Evolutionary conservation across 805 yeast genomes (phyloP), one percentile per base, ranked within the genome.

Genomic region (Pichia scutulata): DNA sequence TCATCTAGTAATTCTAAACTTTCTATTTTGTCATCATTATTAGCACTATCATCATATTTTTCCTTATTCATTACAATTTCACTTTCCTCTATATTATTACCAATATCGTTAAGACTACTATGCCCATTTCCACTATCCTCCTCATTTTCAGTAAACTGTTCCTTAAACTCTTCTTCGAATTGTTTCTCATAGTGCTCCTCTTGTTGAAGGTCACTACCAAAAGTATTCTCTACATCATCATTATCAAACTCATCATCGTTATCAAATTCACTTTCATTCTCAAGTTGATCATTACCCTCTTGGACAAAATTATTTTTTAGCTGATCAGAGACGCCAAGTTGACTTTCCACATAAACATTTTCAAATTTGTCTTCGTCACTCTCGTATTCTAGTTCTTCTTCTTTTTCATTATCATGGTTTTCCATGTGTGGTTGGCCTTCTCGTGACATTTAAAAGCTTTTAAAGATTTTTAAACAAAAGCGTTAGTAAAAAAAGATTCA

Each of bases 311-410:
- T 25, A 10, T 39, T 22, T 19, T 39, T 4, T 22, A 14, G 1
- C 7, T 39, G 13, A 14, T 21, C 19, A 16, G n/a, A 6, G 4
- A 36, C 42, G 16, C 36, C 41, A 10, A n/a, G 21, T 24, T 39
- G 47, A 19, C 39, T 45, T 37, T 44, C 51, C 37, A 39, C 23
- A 42, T 50, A 19, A 30, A 42, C 18, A 25, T 37, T 12, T 39
- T 59, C 62, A 43, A 56, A 48, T 23, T 52, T 53, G 14, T 54
- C 60, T 28, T 57, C 61, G 33, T 63, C 66, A 49, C 67, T 60
- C 55, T 69, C 62, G 51, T 62, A 55, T 55, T 66, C 60, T 57
- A 66, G 48, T 53, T 61, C 56, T 55, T 69, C 54, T 52, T 65
- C 61, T 47, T 48, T 52, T 24, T 53, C 49, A 13, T 37, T 25